Evolutionary conservation across 1,139 yeast species (phyloP), one percentile per base, ranked within the genome.

Genomic region (Hemisphaericaspora xylanilytica): DNA sequence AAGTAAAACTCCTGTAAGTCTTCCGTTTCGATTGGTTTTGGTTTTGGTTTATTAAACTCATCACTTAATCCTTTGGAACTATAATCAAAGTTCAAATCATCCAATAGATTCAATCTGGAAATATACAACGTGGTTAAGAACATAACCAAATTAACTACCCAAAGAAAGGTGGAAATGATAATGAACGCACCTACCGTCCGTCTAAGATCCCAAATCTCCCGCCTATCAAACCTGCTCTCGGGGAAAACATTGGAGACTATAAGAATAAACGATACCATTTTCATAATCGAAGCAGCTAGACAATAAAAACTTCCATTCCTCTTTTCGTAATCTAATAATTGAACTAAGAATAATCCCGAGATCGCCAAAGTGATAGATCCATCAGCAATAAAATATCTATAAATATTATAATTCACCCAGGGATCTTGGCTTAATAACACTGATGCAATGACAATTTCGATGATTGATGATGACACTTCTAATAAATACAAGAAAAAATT

Each of bases 231-330:
- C 29, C 50, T 20, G 4, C 36, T 12, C 15, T 36, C 37, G 3
- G 53, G 53, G 14, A 49, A 45, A 4, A 49, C 36, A 11, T 33
- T 28, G 2, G 48, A 38, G 7, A 46, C 37, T 9, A 47, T 38
- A 18, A 49, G 36, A 6, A 47, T 37, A 29, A 47, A 49, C 27
- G 52, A 41, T 12, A 47, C 44, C 7, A 47, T 39, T 28, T 49
- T 50, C 40, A 37, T 46, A 26, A 45, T 50, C 41, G 63, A 52
- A 2, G 73, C 68, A 0, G 61, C 54, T 11, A 67, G 47, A 38
- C 74, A 67, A 45, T 70, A 70, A 42, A 70, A 68, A 34, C 70
- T 65, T 2, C 76, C 75, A 44, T 69, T 69, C 42, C 73, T 47
- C 42, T 53, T 59, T 42, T 70, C 75, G 41, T 67, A 70, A 40